Evolutionary conservation across 2,329 filamentous ascomycete species (phyloP).

Genomic region (Metarhizium brunneum): DNA sequence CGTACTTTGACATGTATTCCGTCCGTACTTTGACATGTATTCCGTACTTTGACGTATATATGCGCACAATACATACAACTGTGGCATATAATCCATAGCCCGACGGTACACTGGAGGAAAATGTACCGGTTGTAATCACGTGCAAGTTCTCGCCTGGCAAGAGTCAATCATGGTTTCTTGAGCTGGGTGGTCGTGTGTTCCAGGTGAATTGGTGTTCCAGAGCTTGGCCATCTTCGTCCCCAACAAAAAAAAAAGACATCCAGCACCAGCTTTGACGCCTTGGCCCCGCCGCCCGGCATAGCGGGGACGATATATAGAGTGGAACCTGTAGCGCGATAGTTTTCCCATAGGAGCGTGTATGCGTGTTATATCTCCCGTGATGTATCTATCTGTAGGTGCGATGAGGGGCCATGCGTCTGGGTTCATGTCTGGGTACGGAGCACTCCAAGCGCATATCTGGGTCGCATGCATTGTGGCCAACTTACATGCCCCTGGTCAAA

Average conservation of each 20-base stretch:
- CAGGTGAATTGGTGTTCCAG: background rate
- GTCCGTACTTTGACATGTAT: too few species aligned
- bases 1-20: too few species aligned
- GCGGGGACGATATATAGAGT: background rate
- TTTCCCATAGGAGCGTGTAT: too few species aligned
- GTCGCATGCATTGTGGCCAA: background rate
- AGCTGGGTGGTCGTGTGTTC: background rate
- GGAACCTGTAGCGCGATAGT: background rate
- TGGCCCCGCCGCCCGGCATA: background rate
- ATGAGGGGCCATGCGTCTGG: background rate
- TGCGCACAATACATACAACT: too few species aligned
- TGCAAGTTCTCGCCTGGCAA: background rate
- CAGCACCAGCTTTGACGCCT: background rate
- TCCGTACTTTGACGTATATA: too few species aligned
- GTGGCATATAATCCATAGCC: too few species aligned
- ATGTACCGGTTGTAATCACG: too few species aligned
- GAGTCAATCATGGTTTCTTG: background rate
- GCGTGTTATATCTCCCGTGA: background rate
- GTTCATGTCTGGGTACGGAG: background rate
- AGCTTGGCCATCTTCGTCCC: background rate
- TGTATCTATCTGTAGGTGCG: background rate
- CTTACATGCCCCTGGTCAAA: background rate
- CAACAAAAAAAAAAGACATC: conserved; percentile 2
- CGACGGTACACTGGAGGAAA: too few species aligned
- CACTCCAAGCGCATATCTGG: background rate